Evolutionary conservation across 257 asterid genomes (phyloP).

Genomic region (Leptodermis oblonga): DNA sequence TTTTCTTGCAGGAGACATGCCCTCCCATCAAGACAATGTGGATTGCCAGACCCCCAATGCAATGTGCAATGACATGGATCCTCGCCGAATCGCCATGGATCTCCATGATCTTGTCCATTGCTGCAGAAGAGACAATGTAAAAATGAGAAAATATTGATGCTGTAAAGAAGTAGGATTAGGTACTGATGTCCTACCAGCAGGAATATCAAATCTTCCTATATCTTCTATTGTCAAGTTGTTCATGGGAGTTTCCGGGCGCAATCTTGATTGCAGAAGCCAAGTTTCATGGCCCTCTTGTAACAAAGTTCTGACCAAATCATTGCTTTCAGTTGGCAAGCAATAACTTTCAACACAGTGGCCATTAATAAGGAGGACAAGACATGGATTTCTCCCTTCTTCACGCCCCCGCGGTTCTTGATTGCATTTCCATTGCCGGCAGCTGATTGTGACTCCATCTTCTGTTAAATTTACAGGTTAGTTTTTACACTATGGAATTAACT

Average conservation of each 20-base stretch:
- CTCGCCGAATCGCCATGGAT: constrained; percentile 24
- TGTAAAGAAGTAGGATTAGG: neutral
- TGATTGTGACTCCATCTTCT: constrained; percentile 39
- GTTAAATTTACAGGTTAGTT: constrained; percentile 15
- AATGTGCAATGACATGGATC: constrained; percentile 47
- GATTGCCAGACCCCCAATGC: constrained; percentile 47
- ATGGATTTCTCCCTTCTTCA: constrained; percentile 15
- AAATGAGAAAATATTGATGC: neutral
- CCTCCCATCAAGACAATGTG: constrained; percentile 60
- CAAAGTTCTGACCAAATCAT: constrained; percentile 45
- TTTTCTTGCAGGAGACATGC: constrained; percentile 29
- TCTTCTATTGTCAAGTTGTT: constrained; percentile 36
- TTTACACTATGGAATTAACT: too few relatives aligned
- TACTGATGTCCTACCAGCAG: constrained; percentile 26
- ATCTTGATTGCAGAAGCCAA: constrained; percentile 42
- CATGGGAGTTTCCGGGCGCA: constrained; percentile 31
- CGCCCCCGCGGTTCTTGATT: constrained; percentile 8
- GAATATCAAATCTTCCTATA: constrained; percentile 45
- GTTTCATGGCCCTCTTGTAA: constrained; percentile 39
- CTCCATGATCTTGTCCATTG: constrained; percentile 29
- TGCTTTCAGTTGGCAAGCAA: constrained; percentile 47
- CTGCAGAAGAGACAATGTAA: constrained; percentile 24
- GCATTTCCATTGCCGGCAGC: constrained; percentile 39
- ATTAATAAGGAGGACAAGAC: constrained; percentile 42
- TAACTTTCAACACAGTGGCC: constrained; percentile 52